phyloP scores from a whole-genome alignment of 768 basidiomycete genomes.

The Macrolepiota albuminosa region DNA sequence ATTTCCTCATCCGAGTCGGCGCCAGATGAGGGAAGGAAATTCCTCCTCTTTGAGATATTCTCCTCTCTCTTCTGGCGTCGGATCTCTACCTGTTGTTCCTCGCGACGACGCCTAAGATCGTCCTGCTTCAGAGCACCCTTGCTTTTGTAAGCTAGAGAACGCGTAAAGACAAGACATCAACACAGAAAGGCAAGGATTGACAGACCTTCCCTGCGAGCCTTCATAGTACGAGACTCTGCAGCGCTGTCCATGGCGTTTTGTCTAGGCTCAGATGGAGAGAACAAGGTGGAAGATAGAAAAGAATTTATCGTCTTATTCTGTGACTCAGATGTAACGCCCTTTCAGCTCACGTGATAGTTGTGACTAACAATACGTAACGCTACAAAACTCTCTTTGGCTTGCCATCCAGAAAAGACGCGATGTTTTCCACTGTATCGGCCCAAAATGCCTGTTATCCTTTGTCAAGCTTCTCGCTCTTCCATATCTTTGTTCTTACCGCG shows the following conservation, averaged over 20 bases:
- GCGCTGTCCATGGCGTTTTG: slow-evolving; percentile 34
- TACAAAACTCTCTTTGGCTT: slow-evolving; percentile 8
- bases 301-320: slow-evolving; percentile 22
- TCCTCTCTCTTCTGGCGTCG: slow-evolving; percentile 97
- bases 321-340: slow-evolving; percentile 25
- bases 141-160: slow-evolving; percentile 76
- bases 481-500: slow-evolving; percentile 27
- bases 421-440: slow-evolving; percentile 54
- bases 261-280: slow-evolving; percentile 19
- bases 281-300: slow-evolving; percentile 24
- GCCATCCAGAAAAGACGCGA: slow-evolving; percentile 51
- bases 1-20: slow-evolving; percentile 93
- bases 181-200: slow-evolving; percentile 20
- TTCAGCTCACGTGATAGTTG: slow-evolving; percentile 22
- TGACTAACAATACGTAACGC: slow-evolving; percentile 5
- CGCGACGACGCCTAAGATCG: slow-evolving; percentile 92
- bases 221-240: slow-evolving; percentile 63
- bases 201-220: slow-evolving; percentile 70
- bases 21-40: slow-evolving; percentile 72
- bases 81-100: slow-evolving; percentile 99
- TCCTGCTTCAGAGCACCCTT: slow-evolving; percentile 87
- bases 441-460: slow-evolving; percentile 38
- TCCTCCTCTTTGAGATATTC: slow-evolving; percentile 95
- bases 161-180: slow-evolving; percentile 33
- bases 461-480: neutral